Percentiles rank a stretch among this genome's conserved stretches.
phyloP scores from a whole-genome alignment of 2,329 filamentous ascomycete genomes.

The Fusarium anthophilum region DNA sequence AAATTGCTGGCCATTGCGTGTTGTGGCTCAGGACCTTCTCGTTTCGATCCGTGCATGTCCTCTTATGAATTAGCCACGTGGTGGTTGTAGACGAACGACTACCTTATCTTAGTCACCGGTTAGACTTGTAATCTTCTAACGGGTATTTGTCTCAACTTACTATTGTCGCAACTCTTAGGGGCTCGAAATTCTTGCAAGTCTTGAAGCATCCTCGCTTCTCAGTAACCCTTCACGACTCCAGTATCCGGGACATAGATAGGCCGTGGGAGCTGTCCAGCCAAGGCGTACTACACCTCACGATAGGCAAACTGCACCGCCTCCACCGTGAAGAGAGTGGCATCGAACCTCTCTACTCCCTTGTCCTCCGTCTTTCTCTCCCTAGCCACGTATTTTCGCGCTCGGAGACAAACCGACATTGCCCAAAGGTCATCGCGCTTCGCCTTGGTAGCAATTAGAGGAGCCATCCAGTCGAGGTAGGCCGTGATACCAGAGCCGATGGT shows the following conservation, averaged over 20 bases:
- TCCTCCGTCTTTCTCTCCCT: conserved; percentile 14
- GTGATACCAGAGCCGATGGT: conserved; percentile 34
- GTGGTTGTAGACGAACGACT: neutral
- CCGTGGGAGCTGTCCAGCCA: conserved; percentile 45
- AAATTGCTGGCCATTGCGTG: neutral
- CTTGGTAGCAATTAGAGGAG: conserved; percentile 34
- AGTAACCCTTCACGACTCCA: conserved; percentile 10
- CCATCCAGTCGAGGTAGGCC: conserved; percentile 48
- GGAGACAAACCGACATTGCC: conserved; percentile 43
- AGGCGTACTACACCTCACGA: conserved; percentile 41
- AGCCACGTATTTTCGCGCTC: conserved; percentile 41
- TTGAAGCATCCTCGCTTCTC: neutral
- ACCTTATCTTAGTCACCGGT: neutral
- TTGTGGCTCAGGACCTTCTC: neutral
- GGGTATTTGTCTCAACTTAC: neutral
- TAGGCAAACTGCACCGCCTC: conserved; percentile 46
- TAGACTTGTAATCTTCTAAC: neutral
- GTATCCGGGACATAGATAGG: conserved; percentile 41
- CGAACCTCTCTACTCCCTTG: conserved; percentile 33
- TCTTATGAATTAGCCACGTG: neutral
- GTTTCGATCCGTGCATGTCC: neutral
- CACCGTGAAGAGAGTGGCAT: conserved; percentile 40
- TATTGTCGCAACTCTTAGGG: neutral
- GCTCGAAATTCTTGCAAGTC: neutral
- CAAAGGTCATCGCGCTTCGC: conserved; percentile 44